Percentiles rank a stretch among this genome's conserved stretches.
Conservation (phyloP, 2,329 filamentous ascomycete genomes). For the Pseudogymnoascus sp. region DNA sequence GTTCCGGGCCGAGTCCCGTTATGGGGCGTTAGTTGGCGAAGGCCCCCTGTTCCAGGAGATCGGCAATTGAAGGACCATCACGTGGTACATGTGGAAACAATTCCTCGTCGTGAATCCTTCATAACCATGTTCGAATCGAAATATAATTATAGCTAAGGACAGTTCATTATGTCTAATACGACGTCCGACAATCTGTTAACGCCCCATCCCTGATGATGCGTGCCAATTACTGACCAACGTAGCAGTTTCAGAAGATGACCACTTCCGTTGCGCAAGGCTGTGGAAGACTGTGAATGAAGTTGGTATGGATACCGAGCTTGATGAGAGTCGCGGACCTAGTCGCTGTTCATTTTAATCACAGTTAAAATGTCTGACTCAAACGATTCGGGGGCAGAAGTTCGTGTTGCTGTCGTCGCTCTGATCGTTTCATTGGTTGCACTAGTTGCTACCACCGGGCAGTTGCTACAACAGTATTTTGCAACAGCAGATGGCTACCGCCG, state of each 20-base stretch:
- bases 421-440: slow-evolving; percentile 30
- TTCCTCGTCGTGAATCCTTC: not conserved
- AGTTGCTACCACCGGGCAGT: slow-evolving; percentile 23
- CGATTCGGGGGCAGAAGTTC: not conserved
- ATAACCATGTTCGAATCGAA: no score
- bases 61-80: not conserved
- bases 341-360: not conserved
- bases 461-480: slow-evolving; percentile 31
- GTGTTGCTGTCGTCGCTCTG: slow-evolving; percentile 24
- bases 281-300: not conserved
- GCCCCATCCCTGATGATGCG: not conserved
- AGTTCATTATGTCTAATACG: not conserved
- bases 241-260: not conserved
- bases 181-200: not conserved
- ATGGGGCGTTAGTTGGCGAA: not conserved
- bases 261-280: not conserved
- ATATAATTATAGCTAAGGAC: not conserved
- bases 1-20: not conserved
- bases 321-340: not conserved
- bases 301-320: not conserved
- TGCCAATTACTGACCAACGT: not conserved
- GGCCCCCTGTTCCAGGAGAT: not conserved
- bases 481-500: slow-evolving; percentile 32
- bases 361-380: not conserved
- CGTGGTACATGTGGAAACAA: not conserved